A percentile compares a stretch with the other conserved stretches of the same genome.
phyloP scores from a whole-genome alignment of 306 rosid species.

The Rosa rugosa region DNA sequence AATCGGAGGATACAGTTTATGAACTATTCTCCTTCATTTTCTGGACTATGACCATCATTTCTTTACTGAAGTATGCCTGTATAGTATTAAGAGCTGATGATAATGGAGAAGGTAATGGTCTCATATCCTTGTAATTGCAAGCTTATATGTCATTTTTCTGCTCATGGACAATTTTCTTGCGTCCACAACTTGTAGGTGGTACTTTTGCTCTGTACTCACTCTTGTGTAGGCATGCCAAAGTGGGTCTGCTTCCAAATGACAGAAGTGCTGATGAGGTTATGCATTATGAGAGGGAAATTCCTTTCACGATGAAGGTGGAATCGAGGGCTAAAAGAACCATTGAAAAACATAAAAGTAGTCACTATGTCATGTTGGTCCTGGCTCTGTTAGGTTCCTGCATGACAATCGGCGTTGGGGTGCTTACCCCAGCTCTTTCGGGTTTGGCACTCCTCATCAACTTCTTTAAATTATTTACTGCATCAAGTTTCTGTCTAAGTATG shows the following conservation, averaged over 20 bases:
- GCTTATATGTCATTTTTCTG: background rate
- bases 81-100: conserved; percentile 69
- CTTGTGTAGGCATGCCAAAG: conserved; percentile 80
- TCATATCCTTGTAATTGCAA: background rate
- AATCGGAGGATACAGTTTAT: conserved; percentile 45
- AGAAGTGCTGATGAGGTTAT: conserved; percentile 44
- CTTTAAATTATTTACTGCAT: background rate
- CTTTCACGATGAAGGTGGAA: conserved; percentile 43
- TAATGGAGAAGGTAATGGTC: conserved; percentile 61
- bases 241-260: conserved; percentile 71
- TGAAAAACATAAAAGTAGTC: conserved; percentile 56
- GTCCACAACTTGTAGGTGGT: conserved; percentile 52
- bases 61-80: conserved; percentile 60
- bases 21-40: conserved; percentile 73
- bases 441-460: background rate
- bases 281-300: conserved; percentile 36
- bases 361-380: conserved; percentile 58
- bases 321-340: conserved; percentile 66
- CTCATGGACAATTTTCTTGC: conserved; percentile 16
- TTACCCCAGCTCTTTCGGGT: conserved; percentile 89
- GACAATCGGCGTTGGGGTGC: conserved; percentile 71
- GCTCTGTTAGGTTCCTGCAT: conserved; percentile 82
- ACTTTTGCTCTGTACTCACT: conserved; percentile 77
- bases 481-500: background rate
- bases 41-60: conserved; percentile 68